Conservation (phyloP, 495 filamentous ascomycete species). For the Aspergillus carlsbadensis region DNA sequence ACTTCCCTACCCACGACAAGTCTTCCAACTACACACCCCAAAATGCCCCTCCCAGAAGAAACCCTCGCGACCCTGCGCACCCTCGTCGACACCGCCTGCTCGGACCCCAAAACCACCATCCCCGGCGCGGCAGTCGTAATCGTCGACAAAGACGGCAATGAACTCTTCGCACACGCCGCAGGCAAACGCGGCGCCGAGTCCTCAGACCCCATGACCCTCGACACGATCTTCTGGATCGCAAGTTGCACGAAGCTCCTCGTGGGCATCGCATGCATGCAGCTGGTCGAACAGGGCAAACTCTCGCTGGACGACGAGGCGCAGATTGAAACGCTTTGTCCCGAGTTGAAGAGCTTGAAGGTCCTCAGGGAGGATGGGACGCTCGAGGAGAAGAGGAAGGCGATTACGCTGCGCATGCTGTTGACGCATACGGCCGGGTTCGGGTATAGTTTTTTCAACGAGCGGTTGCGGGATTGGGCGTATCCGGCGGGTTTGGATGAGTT, state of each 20-base stretch:
- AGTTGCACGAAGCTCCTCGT: conserved; percentile 55
- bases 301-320: conserved; percentile 50
- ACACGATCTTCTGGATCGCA: conserved; percentile 11
- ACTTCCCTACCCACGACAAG: no score
- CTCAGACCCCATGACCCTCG: neutral
- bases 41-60: neutral
- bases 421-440: conserved; percentile 49
- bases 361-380: conserved; percentile 44
- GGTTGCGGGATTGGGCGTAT: conserved; percentile 42
- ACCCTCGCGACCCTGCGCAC: neutral
- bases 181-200: neutral
- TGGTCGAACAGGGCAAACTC: conserved; percentile 55
- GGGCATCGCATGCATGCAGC: conserved; percentile 60
- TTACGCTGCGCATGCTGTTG: conserved; percentile 58
- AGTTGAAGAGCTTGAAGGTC: conserved; percentile 49
- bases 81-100: neutral
- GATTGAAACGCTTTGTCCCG: conserved; percentile 49
- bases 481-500: conserved; percentile 58
- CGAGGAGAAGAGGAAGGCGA: conserved; percentile 51
- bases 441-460: conserved; percentile 56
- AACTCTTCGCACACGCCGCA: neutral
- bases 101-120: neutral
- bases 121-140: neutral
- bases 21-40: no score
- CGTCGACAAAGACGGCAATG: neutral